A percentile compares a stretch with the other conserved stretches of the same genome.
Conservation (phyloP, 2,329 filamentous ascomycete species). For the Thermothelomyces thermophilus region DNA sequence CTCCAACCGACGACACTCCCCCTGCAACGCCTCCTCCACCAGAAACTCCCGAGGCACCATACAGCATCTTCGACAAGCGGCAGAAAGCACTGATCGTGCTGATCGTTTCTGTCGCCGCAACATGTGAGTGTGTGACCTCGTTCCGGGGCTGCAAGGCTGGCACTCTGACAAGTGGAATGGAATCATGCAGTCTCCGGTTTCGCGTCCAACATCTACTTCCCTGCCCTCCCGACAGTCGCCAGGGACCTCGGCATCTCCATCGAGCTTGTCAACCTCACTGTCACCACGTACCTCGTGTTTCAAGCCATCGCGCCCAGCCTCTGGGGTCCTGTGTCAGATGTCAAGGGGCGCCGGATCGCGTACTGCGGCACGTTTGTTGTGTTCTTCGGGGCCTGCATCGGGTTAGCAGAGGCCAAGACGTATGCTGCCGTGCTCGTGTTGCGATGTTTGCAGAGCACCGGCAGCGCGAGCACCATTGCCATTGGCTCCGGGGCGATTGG, state of each 20-base stretch:
- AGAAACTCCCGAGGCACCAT: too few species aligned
- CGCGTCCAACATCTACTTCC: constrained; percentile 38
- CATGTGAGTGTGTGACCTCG: too few species aligned
- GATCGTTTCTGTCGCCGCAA: too few species aligned
- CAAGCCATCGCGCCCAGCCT: constrained; percentile 45
- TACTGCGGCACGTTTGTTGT: constrained; percentile 42
- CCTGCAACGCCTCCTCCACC: too few species aligned
- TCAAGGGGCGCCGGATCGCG: constrained; percentile 40
- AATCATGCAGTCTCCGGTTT: neutral
- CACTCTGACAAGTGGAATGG: too few species aligned
- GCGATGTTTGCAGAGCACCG: constrained; percentile 44
- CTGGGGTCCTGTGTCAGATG: constrained; percentile 45
- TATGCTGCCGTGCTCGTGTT: constrained; percentile 41
- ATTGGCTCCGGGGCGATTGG: constrained; percentile 47
- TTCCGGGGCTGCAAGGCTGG: too few species aligned
- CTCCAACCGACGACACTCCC: too few species aligned
- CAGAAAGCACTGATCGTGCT: too few species aligned
- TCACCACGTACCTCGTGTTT: constrained; percentile 43
- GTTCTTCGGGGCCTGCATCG: constrained; percentile 41
- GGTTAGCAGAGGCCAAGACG: constrained; percentile 36
- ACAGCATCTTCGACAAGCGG: too few species aligned
- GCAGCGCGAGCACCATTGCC: constrained; percentile 49
- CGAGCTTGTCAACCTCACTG: constrained; percentile 33
- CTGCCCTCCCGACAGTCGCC: constrained; percentile 36
- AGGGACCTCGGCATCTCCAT: constrained; percentile 29